These are phyloP conservation scores for Xylariaceae sp. DNA, from an alignment of 2,329 filamentous ascomycete genomes.

Conservation along the genomic window DNA sequence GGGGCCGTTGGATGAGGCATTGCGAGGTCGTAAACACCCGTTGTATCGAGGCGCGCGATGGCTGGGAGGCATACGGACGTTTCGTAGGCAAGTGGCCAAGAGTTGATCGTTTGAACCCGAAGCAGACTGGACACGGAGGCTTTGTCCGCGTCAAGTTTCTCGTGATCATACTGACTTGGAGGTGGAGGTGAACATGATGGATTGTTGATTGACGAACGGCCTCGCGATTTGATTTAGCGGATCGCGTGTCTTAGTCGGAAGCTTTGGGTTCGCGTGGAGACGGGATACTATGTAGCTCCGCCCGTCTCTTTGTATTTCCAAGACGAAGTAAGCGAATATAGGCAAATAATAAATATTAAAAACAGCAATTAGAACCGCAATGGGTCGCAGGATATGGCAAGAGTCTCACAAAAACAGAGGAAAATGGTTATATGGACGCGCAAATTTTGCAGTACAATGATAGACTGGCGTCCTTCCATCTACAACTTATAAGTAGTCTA, in stretches of 20 bases:
- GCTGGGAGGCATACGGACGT: neutral
- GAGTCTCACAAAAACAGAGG: neutral
- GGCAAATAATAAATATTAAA: too few relatives aligned
- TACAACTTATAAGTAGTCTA: too few relatives aligned
- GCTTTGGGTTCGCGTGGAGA: conserved; percentile 3
- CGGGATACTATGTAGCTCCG: too few relatives aligned
- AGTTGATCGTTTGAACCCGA: conserved; percentile 27
- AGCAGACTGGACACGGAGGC: conserved; percentile 29
- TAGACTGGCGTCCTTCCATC: conserved; percentile 21
- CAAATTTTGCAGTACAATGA: conserved; percentile 20
- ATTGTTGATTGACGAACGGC: neutral
- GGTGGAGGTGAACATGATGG: conserved; percentile 29
- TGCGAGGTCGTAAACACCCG: conserved; percentile 34
- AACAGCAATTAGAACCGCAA: too few relatives aligned
- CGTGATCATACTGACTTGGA: conserved; percentile 33
- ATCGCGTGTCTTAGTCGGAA: neutral
- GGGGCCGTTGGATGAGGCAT: conserved; percentile 28
- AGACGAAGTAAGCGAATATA: too few relatives aligned
- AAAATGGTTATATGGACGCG: neutral
- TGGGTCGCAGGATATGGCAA: too few relatives aligned
- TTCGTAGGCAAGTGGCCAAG: conserved; percentile 15
- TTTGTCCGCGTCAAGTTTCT: conserved; percentile 34
- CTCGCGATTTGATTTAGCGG: neutral
- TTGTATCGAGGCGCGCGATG: conserved; percentile 13
- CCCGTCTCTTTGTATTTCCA: too few relatives aligned